Evolutionary conservation across 2,329 filamentous ascomycete species (phyloP).

Genomic region (Epichloe amarillans): DNA sequence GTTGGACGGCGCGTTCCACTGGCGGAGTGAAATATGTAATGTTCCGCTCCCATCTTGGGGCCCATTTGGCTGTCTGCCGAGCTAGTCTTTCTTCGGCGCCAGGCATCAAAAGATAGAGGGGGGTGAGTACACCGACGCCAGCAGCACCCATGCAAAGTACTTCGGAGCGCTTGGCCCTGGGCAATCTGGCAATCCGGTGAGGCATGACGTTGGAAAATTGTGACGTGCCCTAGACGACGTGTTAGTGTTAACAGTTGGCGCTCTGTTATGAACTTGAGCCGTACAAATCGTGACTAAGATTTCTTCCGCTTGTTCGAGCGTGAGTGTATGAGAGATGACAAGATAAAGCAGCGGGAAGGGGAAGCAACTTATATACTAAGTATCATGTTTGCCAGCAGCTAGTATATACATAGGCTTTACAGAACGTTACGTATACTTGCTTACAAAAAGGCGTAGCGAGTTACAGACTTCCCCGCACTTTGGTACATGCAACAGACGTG

Average conservation of each 20-base stretch:
- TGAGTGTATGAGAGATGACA: too few species aligned
- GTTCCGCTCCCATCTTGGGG: slow-evolving; percentile 46
- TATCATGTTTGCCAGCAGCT: too few species aligned
- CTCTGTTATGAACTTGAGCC: too few species aligned
- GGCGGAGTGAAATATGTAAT: slow-evolving; percentile 39
- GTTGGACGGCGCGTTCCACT: slow-evolving; percentile 32
- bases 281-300: too few species aligned
- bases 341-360: too few species aligned
- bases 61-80: slow-evolving; percentile 42
- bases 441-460: not conserved
- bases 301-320: too few species aligned
- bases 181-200: slow-evolving; percentile 30
- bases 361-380: not conserved
- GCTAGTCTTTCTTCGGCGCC: slow-evolving; percentile 41
- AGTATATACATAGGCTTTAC: not conserved
- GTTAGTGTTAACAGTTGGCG: not conserved
- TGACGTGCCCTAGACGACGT: not conserved
- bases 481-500: not conserved
- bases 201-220: slow-evolving; percentile 28
- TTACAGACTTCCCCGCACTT: not conserved
- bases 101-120: slow-evolving; percentile 44
- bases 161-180: slow-evolving; percentile 34
- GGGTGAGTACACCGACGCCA: slow-evolving; percentile 38
- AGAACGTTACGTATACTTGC: not conserved
- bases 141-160: slow-evolving; percentile 39